Evolutionary conservation across 192 early-diverging fungal species (phyloP), one percentile per base, ranked within the genome.

Genomic region (Podila epigama): DNA sequence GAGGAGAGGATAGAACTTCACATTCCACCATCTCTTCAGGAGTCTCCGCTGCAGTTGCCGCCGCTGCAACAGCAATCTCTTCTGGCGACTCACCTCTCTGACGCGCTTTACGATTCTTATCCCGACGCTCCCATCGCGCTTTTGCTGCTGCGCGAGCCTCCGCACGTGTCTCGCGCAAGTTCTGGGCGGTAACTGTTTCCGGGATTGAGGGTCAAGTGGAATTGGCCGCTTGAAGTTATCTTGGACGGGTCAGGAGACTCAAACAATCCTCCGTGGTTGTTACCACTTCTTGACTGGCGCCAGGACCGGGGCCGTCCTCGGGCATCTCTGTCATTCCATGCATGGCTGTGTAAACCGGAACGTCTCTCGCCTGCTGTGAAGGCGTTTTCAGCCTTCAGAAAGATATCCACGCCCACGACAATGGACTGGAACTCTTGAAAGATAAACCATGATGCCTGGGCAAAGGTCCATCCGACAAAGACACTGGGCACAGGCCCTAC

Each of bases 141-240:
- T 29, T 67, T 8, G 72, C 72, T 0, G 64, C 72, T 9, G 65
- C 65, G 9, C 72, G 58, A 1, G 64, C 72, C 1, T 35, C 42
- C 0, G 65, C 48, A 34, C 72, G 41, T 12, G 65, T 58, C 22
- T 68, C 40, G 29, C 65, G 41, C 9, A 75, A 60, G 4, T 18
- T n/a, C 11, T 40, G 20, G 29, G 16, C 58, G 42, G 63, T 89
- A 89, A 3, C 79, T 63, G 59, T 82, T 60, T 16, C 87, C 86
- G 5, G 91, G 91, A 41, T 93, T 93, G 34, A 91, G 75, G 12
- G 83, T 58, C n/a, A 89, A 56, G 61, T 88, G 83, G 25, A 71
- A 69, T 34, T 52, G 52, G 39, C 60, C 72, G 12, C 20, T 44
- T 0, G 70, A 51, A 44, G 58, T 56, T 11, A 27, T 16, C 35